Conservation (phyloP, 768 basidiomycete species). For the Candolleomyces aberdarensis region DNA sequence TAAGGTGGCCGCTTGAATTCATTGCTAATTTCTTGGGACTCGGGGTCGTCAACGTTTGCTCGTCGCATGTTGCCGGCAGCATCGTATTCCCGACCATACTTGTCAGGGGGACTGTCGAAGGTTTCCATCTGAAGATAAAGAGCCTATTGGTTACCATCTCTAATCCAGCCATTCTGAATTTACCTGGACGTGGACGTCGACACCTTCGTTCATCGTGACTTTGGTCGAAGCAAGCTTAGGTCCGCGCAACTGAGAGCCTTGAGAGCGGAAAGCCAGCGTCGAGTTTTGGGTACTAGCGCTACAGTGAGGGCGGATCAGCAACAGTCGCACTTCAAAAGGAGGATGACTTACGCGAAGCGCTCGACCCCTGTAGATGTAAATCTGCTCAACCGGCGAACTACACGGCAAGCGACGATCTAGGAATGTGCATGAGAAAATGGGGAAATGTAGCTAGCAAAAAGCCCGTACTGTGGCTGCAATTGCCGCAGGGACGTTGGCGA, state of each 20-base stretch:
- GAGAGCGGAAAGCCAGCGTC: constrained; percentile 57
- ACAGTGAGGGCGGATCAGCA: constrained; percentile 1
- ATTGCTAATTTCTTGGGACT: constrained; percentile 53
- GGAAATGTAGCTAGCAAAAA: not conserved
- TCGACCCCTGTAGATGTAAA: constrained; percentile 49
- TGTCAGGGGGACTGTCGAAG: constrained; percentile 47
- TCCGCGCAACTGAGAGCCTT: constrained; percentile 25
- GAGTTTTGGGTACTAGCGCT: constrained; percentile 46
- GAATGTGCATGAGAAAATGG: not conserved
- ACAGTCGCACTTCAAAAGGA: not conserved
- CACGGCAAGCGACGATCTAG: constrained; percentile 62
- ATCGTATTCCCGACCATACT: constrained; percentile 47
- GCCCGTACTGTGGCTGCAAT: constrained; percentile 54
- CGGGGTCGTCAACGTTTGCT: constrained; percentile 49
- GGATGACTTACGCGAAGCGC: constrained; percentile 49
- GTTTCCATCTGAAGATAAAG: constrained; percentile 56
- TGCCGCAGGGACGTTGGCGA: constrained; percentile 71
- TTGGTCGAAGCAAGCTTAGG: constrained; percentile 33
- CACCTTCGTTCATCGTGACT: constrained; percentile 32
- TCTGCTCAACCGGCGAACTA: constrained; percentile 63
- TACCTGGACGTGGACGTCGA: constrained; percentile 64
- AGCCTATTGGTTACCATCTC: constrained; percentile 5
- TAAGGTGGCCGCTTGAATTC: constrained; percentile 65
- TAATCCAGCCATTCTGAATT: not conserved
- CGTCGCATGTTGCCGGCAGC: constrained; percentile 50